A percentile compares a stretch with the other conserved stretches of the same genome.
These are phyloP conservation scores for Salvia rosmarinus DNA, from an alignment of 257 asterid genomes.

Conservation along the genomic window DNA sequence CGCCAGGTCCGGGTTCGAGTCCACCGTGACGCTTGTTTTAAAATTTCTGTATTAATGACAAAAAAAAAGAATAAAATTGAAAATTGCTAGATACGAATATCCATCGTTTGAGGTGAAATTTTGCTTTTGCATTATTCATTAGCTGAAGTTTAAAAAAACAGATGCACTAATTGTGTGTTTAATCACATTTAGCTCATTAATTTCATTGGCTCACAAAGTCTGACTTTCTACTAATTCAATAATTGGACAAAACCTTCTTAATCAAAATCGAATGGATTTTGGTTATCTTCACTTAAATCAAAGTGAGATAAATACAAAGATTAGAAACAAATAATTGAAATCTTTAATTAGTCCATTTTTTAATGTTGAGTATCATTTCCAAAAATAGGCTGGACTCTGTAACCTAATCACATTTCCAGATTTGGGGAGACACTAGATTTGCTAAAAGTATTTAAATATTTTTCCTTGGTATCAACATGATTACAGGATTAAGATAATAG, in stretches of 20 bases:
- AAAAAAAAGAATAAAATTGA: no score
- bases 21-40: no score
- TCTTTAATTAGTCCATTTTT: background rate
- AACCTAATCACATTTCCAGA: conserved; percentile 41
- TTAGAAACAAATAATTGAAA: background rate
- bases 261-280: conserved; percentile 18
- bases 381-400: conserved; percentile 9
- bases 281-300: background rate
- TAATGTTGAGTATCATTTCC: conserved; percentile 12
- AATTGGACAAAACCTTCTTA: conserved; percentile 1
- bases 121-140: conserved; percentile 15
- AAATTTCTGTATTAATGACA: no score
- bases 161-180: background rate
- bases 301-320: background rate
- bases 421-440: conserved; percentile 36
- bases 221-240: conserved; percentile 27
- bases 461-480: conserved; percentile 6
- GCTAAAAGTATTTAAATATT: conserved; percentile 28
- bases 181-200: conserved; percentile 15
- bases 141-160: conserved; percentile 13
- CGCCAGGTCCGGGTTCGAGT: no score
- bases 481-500: background rate
- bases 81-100: no score
- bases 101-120: background rate
- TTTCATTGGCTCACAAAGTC: conserved; percentile 22